Base-by-base conservation (phyloP, 2,329 filamentous ascomycete genomes). In the Pseudogymnoascus sp. region DNA sequence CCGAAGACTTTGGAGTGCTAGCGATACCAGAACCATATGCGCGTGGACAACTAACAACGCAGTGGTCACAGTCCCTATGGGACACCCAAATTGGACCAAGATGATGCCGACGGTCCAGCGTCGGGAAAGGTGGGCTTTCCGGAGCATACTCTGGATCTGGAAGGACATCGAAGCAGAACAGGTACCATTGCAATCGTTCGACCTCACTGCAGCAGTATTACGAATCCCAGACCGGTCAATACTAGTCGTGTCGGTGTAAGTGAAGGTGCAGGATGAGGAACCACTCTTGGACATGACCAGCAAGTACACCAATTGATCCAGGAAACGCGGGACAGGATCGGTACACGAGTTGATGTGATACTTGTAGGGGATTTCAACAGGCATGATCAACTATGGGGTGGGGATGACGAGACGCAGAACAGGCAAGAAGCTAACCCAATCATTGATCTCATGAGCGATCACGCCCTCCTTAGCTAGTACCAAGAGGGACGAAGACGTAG, bases 91-190 rank as follows among this genome's bases (percentile, higher is more conserved):
- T 14, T 66, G 61, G 61, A 65, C 56, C 6, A 66, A 66, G 37
- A 63, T 66, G 61, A 33, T 3, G 63, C 63, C 5, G n/a, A 59
- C 60, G 16, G 38, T 61, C 21, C 40, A 50, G 16, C n/a, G 62
- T 7, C 65, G 69, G 65, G 69, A 64, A 14, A 64, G 66, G 63
- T 72, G 61, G 67, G 65, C 66, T 31, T 67, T 71, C 33, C 62
- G 66, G 60, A 72, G 67, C 61, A 72, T 72, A 65, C 66, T 72
- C 8, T 72, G 65, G 67, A 62, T 72, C 11, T 67, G 66, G 47
- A 70, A 65, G 53, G 69, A 72, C 53, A 56, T 71, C 31, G 67
- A 72, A 66, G 68, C 64, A 53, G 56, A 63, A 47, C 62, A 65
- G 31, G 66, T 70, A 37, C 64, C n/a, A n/a, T n/a, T n/a, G n/a